Conservation (phyloP, 805 yeast genomes). For the Lipomyces mesembrius region DNA sequence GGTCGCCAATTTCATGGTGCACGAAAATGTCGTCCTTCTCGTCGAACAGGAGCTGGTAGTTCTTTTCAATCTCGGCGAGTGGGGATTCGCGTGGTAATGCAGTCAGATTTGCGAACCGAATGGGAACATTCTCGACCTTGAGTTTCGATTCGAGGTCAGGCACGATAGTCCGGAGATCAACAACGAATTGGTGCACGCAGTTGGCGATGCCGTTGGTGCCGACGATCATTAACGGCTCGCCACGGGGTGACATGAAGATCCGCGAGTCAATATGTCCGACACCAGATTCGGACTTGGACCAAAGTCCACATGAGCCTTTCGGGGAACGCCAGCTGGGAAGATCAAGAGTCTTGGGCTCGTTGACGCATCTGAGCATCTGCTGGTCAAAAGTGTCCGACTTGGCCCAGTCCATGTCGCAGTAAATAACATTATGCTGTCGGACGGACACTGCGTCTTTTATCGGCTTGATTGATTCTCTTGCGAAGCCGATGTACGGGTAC, state of each 20-base stretch:
- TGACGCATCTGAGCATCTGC: conserved; percentile 20
- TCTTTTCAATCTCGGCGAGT: conserved; percentile 20
- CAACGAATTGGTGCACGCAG: conserved; percentile 26
- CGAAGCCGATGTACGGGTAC: conserved; percentile 30
- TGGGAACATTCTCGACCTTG: conserved; percentile 17
- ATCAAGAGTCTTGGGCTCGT: conserved; percentile 7
- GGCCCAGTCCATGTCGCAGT: conserved; percentile 32
- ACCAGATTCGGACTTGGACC: not conserved
- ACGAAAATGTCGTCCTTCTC: conserved; percentile 12
- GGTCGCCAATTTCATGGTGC: conserved; percentile 25
- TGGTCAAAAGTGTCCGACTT: conserved; percentile 9
- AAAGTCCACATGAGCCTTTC: conserved; percentile 15
- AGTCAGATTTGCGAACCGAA: conserved; percentile 17
- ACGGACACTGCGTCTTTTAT: not conserved
- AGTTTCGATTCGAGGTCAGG: conserved; percentile 27
- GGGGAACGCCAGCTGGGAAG: conserved; percentile 15
- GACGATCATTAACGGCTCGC: conserved; percentile 34
- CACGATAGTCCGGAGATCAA: conserved; percentile 30
- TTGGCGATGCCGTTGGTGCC: conserved; percentile 18
- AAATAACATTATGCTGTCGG: conserved; percentile 16
- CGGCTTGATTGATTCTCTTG: conserved; percentile 8
- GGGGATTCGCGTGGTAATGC: conserved; percentile 11
- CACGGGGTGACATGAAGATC: conserved; percentile 28
- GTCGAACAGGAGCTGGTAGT: conserved; percentile 27
- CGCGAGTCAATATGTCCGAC: conserved; percentile 32